Conservation (phyloP, 331 rosid species). For the Spiraea crenata region DNA sequence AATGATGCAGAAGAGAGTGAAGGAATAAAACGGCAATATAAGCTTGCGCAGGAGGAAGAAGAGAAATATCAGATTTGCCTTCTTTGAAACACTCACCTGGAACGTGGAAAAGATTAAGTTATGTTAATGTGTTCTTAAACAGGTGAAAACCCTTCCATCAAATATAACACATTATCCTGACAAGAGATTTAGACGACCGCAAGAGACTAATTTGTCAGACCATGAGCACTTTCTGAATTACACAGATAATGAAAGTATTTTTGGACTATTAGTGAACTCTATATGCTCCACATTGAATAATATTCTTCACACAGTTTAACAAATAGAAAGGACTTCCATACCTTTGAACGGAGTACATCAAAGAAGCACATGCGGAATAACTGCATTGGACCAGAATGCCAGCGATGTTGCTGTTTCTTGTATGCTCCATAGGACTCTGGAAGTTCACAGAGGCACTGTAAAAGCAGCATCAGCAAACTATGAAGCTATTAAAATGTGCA, state of each 20-base stretch:
- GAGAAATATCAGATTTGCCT: slow-evolving; percentile 78
- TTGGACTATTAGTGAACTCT: neutral
- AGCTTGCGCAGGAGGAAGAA: slow-evolving; percentile 97
- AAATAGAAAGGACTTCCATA: slow-evolving; percentile 25
- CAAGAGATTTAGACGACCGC: neutral
- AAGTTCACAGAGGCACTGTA: slow-evolving; percentile 98
- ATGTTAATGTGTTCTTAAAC: neutral
- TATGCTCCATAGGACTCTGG: slow-evolving; percentile 98
- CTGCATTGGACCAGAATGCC: slow-evolving; percentile 99
- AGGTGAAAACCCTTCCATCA: neutral
- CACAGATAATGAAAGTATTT: neutral
- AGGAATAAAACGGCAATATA: slow-evolving; percentile 91
- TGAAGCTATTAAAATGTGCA: slow-evolving; percentile 2
- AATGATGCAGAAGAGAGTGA: slow-evolving; percentile 96
- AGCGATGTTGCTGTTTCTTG: slow-evolving; percentile 96
- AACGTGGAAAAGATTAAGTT: slow-evolving; percentile 15
- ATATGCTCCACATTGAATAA: neutral
- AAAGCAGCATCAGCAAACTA: slow-evolving; percentile 32
- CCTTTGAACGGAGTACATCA: slow-evolving; percentile 92
- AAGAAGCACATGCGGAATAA: slow-evolving; percentile 81
- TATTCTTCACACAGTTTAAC: neutral
- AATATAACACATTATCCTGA: neutral
- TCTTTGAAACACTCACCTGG: slow-evolving; percentile 86
- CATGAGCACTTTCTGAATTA: neutral
- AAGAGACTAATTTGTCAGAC: neutral